Conservation (phyloP, 768 basidiomycete genomes). For the Psilocybe cubensis region DNA sequence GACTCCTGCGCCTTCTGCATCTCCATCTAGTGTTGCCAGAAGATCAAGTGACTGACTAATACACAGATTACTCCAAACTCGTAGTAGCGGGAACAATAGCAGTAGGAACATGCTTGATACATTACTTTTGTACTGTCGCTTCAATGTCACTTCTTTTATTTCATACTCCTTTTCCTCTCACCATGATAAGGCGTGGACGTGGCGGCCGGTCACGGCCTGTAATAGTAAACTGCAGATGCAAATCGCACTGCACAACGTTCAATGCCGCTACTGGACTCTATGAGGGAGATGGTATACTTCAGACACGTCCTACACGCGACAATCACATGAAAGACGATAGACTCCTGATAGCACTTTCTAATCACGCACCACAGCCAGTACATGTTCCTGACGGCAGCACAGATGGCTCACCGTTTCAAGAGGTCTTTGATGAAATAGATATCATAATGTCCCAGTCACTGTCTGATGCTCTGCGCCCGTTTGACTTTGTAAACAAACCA, state of each 20-base stretch:
- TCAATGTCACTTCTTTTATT: too few species aligned
- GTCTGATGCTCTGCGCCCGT: not conserved
- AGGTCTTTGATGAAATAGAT: not conserved
- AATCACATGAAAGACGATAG: not conserved
- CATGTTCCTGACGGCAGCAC: not conserved
- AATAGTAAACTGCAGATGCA: not conserved
- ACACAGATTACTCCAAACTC: too few species aligned
- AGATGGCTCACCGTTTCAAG: not conserved
- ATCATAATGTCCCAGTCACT: not conserved
- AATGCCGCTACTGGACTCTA: not conserved
- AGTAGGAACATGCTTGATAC: too few species aligned
- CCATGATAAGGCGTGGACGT: too few species aligned
- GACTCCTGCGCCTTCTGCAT: too few species aligned
- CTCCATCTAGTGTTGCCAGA: too few species aligned
- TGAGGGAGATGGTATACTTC: not conserved
- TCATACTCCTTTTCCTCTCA: too few species aligned
- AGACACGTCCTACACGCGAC: not conserved
- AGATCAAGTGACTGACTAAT: too few species aligned
- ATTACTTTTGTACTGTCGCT: too few species aligned
- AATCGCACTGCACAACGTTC: not conserved
- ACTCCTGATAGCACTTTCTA: too few species aligned
- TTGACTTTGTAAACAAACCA: not conserved
- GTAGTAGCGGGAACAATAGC: too few species aligned
- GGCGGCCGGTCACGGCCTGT: too few species aligned
- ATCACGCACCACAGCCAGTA: not conserved